Conservation (phyloP, 495 filamentous ascomycete species). For the Penicillium coffeae region DNA sequence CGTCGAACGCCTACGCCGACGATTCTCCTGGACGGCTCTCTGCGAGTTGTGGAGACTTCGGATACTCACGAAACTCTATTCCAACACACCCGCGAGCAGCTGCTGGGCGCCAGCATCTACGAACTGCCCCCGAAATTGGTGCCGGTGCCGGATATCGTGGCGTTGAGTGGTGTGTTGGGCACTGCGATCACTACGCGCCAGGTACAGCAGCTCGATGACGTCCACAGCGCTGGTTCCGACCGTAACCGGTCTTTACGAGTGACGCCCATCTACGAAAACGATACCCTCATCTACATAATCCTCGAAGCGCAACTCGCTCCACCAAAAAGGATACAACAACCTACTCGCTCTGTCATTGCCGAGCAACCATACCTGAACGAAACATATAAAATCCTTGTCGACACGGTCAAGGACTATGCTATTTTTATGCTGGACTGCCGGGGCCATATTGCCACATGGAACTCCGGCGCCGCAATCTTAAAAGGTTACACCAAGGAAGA, state of each 20-base stretch:
- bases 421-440: slow-evolving; percentile 63
- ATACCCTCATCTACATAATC: slow-evolving; percentile 41
- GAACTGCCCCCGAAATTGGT: slow-evolving; percentile 30
- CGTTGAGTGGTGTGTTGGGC: slow-evolving; percentile 40
- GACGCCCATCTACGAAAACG: slow-evolving; percentile 49
- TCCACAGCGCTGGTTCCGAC: slow-evolving; percentile 20
- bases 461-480: slow-evolving; percentile 53
- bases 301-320: slow-evolving; percentile 37
- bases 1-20: slow-evolving; percentile 48
- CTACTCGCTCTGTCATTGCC: slow-evolving; percentile 9
- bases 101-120: slow-evolving; percentile 42
- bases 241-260: slow-evolving; percentile 41
- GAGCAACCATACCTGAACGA: slow-evolving; percentile 51
- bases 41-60: slow-evolving; percentile 47
- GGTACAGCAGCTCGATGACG: slow-evolving; percentile 27
- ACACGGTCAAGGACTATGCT: slow-evolving; percentile 63
- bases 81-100: slow-evolving; percentile 30
- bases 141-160: slow-evolving; percentile 33
- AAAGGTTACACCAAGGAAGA: slow-evolving; percentile 57
- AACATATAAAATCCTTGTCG: slow-evolving; percentile 59
- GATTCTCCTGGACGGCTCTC: slow-evolving; percentile 45
- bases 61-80: slow-evolving; percentile 43
- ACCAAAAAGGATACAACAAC: slow-evolving; percentile 16
- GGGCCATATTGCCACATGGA: slow-evolving; percentile 60
- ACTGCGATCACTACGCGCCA: slow-evolving; percentile 38